Evolutionary conservation across 2,329 filamentous ascomycete genomes (phyloP).

Genomic region (Blastomyces silverae): DNA sequence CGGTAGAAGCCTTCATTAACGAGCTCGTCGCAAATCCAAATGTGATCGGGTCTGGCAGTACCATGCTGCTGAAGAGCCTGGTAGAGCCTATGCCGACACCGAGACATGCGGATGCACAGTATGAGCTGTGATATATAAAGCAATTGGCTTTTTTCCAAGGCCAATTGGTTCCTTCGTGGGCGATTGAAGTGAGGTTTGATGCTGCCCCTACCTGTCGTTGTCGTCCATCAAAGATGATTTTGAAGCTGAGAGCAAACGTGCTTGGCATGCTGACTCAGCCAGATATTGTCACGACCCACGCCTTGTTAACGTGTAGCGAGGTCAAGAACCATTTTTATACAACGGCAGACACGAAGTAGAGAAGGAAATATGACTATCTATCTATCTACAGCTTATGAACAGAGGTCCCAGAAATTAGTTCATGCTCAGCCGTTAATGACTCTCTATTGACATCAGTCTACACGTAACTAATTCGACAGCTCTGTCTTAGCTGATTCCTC

Average conservation of each 20-base stretch:
- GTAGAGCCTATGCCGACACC: conserved; percentile 39
- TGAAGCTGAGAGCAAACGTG: background rate
- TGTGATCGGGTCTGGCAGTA: conserved; percentile 27
- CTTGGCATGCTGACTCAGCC: conserved; percentile 10
- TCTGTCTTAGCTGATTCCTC: conserved; percentile 3
- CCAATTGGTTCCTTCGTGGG: conserved; percentile 3
- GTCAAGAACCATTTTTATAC: too few relatives aligned
- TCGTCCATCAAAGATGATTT: background rate
- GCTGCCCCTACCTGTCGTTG: background rate
- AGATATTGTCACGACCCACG: background rate
- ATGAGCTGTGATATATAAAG: conserved; percentile 16
- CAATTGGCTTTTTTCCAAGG: background rate
- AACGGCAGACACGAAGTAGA: background rate
- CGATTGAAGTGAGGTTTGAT: background rate
- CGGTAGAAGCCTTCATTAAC: conserved; percentile 45
- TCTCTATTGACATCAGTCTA: background rate
- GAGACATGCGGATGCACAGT: conserved; percentile 34
- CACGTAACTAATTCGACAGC: background rate
- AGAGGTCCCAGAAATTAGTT: too few relatives aligned
- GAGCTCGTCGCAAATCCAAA: conserved; percentile 45
- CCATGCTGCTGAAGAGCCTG: conserved; percentile 31
- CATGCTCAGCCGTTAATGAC: background rate
- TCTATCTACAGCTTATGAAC: too few relatives aligned
- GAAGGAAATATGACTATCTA: too few relatives aligned
- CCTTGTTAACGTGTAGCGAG: too few relatives aligned